Conservation (phyloP, 169 alveolate genomes). For the Plasmodium cynomolgi region DNA sequence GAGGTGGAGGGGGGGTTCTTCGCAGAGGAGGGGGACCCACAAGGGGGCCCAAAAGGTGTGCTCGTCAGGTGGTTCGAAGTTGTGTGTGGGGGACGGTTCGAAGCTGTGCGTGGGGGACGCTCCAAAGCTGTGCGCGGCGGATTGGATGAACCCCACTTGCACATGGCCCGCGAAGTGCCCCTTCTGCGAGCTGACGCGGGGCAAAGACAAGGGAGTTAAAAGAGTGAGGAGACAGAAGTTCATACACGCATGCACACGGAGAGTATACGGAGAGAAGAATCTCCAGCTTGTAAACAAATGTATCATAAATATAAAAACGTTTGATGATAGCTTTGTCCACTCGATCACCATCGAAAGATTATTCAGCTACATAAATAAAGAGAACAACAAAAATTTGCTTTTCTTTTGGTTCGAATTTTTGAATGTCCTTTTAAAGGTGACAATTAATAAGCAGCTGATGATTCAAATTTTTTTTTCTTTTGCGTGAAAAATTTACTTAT, state of each 20-base stretch:
- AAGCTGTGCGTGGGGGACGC: too few species aligned
- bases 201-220: constrained; percentile 1
- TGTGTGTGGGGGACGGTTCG: background rate
- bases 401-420: constrained; percentile 72
- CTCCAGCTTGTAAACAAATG: constrained; percentile 50
- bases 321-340: constrained; percentile 64
- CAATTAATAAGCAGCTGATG: constrained; percentile 68
- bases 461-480: constrained; percentile 54
- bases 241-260: constrained; percentile 23
- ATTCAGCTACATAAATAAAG: constrained; percentile 21
- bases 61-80: background rate
- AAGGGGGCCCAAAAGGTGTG: background rate
- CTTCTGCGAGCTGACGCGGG: constrained; percentile 19
- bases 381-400: constrained; percentile 15
- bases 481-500: constrained; percentile 38
- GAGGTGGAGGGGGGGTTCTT: background rate
- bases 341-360: constrained; percentile 69
- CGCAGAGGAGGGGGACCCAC: too few species aligned
- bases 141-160: background rate
- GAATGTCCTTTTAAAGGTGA: constrained; percentile 62
- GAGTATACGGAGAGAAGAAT: constrained; percentile 29
- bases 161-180: background rate
- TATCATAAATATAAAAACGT: constrained; percentile 64
- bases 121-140: background rate
- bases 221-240: constrained; percentile 29